phyloP scores from a whole-genome alignment of 1,284 basidiomycete genomes.

The Boletus semigastroideus region DNA sequence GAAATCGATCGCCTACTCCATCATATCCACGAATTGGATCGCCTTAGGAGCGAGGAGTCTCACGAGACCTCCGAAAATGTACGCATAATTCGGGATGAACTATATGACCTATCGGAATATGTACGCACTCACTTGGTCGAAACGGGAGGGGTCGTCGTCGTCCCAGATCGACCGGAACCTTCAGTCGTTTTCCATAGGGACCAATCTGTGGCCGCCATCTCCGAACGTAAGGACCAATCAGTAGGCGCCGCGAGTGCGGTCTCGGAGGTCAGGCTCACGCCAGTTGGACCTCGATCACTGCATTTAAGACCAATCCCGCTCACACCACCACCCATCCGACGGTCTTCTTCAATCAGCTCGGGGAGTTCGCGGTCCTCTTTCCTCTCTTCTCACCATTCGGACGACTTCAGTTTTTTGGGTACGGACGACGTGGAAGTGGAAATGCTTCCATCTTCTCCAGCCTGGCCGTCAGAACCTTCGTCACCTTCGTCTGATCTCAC shows the following conservation, averaged over 20 bases:
- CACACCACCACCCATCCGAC: slow-evolving; percentile 40
- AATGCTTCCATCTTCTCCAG: slow-evolving; percentile 26
- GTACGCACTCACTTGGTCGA: slow-evolving; percentile 31
- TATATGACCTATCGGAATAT: slow-evolving; percentile 55
- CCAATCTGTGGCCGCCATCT: slow-evolving; percentile 40
- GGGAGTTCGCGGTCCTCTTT: slow-evolving; percentile 55
- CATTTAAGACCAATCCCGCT: slow-evolving; percentile 28
- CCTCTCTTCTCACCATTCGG: slow-evolving; percentile 74
- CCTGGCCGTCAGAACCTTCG: slow-evolving; percentile 33
- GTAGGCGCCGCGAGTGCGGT: slow-evolving; percentile 36
- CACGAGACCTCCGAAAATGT: slow-evolving; percentile 61
- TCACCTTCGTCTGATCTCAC: slow-evolving; percentile 34
- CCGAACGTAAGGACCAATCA: slow-evolving; percentile 39
- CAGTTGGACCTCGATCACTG: slow-evolving; percentile 28
- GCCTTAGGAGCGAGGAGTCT: slow-evolving; percentile 56
- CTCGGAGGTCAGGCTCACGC: slow-evolving; percentile 25
- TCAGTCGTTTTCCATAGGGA: slow-evolving; percentile 40
- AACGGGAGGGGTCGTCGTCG: slow-evolving; percentile 17
- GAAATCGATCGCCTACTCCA: slow-evolving; percentile 68
- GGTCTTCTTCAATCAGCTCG: slow-evolving; percentile 49
- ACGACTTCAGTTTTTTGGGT: slow-evolving; percentile 52
- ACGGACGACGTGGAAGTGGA: slow-evolving; percentile 34
- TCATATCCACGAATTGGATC: slow-evolving; percentile 62
- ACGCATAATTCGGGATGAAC: slow-evolving; percentile 57
- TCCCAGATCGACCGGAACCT: slow-evolving; percentile 13